Base-by-base conservation (phyloP, 306 rosid species). In the Alnus rubra region DNA sequence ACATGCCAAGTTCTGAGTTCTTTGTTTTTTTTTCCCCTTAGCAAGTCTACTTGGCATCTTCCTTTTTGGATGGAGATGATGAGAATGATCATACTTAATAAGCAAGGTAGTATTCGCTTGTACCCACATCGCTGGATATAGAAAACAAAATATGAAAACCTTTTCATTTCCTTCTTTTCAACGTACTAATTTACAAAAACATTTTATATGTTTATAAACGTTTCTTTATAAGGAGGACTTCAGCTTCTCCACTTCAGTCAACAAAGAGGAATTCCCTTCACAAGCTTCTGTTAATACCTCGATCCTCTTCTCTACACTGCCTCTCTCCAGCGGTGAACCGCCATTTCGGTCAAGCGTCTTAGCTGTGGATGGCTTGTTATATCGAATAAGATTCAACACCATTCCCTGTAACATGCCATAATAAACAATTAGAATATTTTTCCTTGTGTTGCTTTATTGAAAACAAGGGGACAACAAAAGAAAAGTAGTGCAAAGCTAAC, bases 201-300 rank as follows among this genome's bases (percentile, higher is more conserved):
- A 42, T 42, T 35, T 60, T 9, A 11, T 60, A 60, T 31, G 16
- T 62, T 4, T 62, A 1, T 16, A 65, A 33, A 67, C 12, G 18
- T 67, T 42, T 39, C 72, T 42, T 64, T 42, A 42, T 44, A 67
- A 16, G 14, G 15, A 39, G 62, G 87, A 81, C 80, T 85, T 87
- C 7, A 92, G 77, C 88, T 90, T 90, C 44, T 83, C 69, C 74
- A 92, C 93, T 30, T 74, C 84, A 4, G 50, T 82, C 82, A 92
- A 78, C 80, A 92, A 92, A 52, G 89, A 84, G 39, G 98, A 91
- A 80, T 89, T 91, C 83, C 86, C 90, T 80, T 91, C 94, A 79
- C 97, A 92, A 59, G 93, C 92, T 81, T 92, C 93, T 47, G 15
- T 74, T 79, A 92, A 84, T 75, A 91, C 80, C 71, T 79, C 60